These are phyloP conservation scores for Fusarium solani-melongenae DNA, from an alignment of 2,329 filamentous ascomycete species.

Conservation along the genomic window DNA sequence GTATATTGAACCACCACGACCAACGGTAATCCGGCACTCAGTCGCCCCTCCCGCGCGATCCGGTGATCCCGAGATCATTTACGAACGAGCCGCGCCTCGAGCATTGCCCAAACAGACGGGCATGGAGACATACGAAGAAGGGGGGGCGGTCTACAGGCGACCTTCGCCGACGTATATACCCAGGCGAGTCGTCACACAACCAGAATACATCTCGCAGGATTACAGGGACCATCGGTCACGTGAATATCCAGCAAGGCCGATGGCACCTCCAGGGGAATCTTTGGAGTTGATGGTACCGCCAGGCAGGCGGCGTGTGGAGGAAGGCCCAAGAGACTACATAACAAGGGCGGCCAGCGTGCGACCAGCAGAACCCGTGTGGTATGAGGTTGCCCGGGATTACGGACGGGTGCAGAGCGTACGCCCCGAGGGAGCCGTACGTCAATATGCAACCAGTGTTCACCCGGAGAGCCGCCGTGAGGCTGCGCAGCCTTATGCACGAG, in stretches of 20 bases:
- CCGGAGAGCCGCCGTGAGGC: constrained; percentile 44
- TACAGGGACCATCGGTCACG: constrained; percentile 66
- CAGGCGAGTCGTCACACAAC: constrained; percentile 70
- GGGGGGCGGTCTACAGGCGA: constrained; percentile 60
- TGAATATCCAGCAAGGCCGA: constrained; percentile 66
- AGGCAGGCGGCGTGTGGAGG: constrained; percentile 57
- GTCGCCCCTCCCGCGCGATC: constrained; percentile 59
- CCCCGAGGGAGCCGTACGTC: constrained; percentile 47
- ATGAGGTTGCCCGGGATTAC: constrained; percentile 56
- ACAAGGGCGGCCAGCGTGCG: constrained; percentile 68
- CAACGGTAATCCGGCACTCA: constrained; percentile 60
- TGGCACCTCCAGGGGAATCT: constrained; percentile 57
- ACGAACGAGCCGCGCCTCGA: constrained; percentile 71
- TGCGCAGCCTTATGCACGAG: constrained; percentile 48
- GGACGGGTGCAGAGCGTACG: constrained; percentile 57
- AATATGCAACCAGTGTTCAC: constrained; percentile 44
- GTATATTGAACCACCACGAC: constrained; percentile 70
- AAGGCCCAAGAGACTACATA: constrained; percentile 63
- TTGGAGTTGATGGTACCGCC: constrained; percentile 57
- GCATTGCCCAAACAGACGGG: constrained; percentile 62
- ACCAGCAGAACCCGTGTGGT: constrained; percentile 59
- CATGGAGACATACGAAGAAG: constrained; percentile 61
- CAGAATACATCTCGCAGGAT: constrained; percentile 65
- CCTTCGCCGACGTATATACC: constrained; percentile 63
- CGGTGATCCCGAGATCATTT: constrained; percentile 68